Evolutionary conservation across 2,329 filamentous ascomycete genomes (phyloP).

Genomic region (Trichophyton simii): DNA sequence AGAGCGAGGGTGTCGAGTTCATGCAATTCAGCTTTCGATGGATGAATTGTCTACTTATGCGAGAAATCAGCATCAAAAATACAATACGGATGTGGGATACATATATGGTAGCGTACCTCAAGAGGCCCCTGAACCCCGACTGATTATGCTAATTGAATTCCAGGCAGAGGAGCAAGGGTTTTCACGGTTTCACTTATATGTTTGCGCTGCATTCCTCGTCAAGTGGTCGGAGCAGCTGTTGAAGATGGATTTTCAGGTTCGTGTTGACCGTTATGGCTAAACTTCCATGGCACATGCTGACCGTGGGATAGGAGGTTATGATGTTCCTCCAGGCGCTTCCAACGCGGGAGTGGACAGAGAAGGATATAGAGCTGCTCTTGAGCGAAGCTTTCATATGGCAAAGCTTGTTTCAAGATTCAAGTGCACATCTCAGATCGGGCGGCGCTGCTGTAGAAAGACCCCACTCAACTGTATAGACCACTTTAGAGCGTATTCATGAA

Average conservation of each 20-base stretch:
- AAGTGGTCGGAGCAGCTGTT: slow-evolving; percentile 95
- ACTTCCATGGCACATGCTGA: not conserved
- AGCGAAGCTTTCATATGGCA: slow-evolving; percentile 99
- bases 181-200: slow-evolving; percentile 94
- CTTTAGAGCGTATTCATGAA: not conserved
- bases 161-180: slow-evolving; percentile 98
- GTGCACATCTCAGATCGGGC: slow-evolving; percentile 58
- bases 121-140: not conserved
- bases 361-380: slow-evolving; percentile 88
- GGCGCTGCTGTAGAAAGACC: slow-evolving; percentile 15
- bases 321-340: slow-evolving; percentile 96
- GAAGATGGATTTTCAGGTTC: slow-evolving; percentile 82
- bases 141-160: slow-evolving; percentile 14
- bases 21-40: slow-evolving; percentile 98
- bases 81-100: slow-evolving; percentile 99
- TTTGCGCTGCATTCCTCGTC: slow-evolving; percentile 92
- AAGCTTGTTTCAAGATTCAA: slow-evolving; percentile 86
- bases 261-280: slow-evolving; percentile 5
- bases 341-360: slow-evolving; percentile 89
- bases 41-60: slow-evolving; percentile 99
- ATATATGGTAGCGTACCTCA: slow-evolving; percentile 57
- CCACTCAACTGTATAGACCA: not conserved
- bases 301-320: slow-evolving; percentile 68
- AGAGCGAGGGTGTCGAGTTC: slow-evolving; percentile 86
- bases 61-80: slow-evolving; percentile 90